A percentile compares a stretch with the other conserved stretches of the same genome.
phyloP scores from a whole-genome alignment of 2,329 filamentous ascomycete genomes.

The Xylaria sp. region DNA sequence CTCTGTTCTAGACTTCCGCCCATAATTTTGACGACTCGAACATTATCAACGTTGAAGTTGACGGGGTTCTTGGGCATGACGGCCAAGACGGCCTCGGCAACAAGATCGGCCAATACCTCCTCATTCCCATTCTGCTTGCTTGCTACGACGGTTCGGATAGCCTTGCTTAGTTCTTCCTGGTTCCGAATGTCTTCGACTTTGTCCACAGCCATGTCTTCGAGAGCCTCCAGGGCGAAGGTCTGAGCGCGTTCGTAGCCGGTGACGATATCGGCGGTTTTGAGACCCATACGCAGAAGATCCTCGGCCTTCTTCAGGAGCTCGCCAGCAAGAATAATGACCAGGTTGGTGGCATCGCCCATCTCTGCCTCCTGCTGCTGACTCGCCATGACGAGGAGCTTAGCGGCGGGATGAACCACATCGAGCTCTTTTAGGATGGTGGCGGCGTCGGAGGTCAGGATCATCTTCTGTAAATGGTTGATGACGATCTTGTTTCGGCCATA shows the following conservation, averaged over 20 bases:
- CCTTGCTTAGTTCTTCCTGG: slow-evolving; percentile 89
- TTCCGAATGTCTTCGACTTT: slow-evolving; percentile 86
- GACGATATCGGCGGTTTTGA: slow-evolving; percentile 98
- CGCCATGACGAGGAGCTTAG: slow-evolving; percentile 98
- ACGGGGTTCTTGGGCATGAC: slow-evolving; percentile 94
- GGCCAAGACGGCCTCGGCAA: slow-evolving; percentile 85
- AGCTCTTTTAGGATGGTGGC: slow-evolving; percentile 97
- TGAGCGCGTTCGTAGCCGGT: slow-evolving; percentile 96
- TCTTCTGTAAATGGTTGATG: slow-evolving; percentile 99
- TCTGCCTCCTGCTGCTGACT: slow-evolving; percentile 98
- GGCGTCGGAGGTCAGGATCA: slow-evolving; percentile 98
- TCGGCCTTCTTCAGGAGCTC: slow-evolving; percentile 97
- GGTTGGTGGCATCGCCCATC: slow-evolving; percentile 98
- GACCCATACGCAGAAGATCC: slow-evolving; percentile 93
- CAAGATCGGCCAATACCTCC: slow-evolving; percentile 85
- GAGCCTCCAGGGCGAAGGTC: slow-evolving; percentile 82
- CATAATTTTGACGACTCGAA: slow-evolving; percentile 99
- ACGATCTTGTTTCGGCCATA: slow-evolving; percentile 99
- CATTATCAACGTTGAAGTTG: slow-evolving; percentile 99
- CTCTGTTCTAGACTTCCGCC: slow-evolving; percentile 95
- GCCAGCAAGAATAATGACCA: slow-evolving; percentile 95
- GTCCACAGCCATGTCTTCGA: slow-evolving; percentile 92
- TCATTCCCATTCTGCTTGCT: slow-evolving; percentile 97
- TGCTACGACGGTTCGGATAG: slow-evolving; percentile 92
- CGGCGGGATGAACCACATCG: slow-evolving; percentile 97